Percentiles rank a stretch among this genome's conserved stretches.
Evolutionary conservation across 345 rosid genomes (phyloP).

Genomic region (Acer campestre): DNA sequence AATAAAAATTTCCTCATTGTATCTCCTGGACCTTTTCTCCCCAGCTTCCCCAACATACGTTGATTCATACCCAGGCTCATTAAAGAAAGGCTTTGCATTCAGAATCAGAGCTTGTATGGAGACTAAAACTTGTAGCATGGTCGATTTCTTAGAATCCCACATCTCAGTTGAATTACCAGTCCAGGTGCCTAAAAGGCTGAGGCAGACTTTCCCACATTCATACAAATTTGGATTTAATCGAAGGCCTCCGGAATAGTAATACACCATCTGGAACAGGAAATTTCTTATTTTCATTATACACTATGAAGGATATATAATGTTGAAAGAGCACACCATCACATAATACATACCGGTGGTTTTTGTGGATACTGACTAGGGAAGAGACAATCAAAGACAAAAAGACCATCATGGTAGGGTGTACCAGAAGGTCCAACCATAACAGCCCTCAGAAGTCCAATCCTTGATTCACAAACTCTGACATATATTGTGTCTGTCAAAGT

Average conservation of each 20-base stretch:
- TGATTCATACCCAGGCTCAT: constrained; percentile 59
- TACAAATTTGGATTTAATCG: constrained; percentile 62
- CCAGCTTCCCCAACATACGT: constrained; percentile 37
- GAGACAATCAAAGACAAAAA: constrained; percentile 62
- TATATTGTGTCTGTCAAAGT: constrained; percentile 43
- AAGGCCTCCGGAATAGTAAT: constrained; percentile 68
- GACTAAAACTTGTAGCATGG: constrained; percentile 69
- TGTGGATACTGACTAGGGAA: constrained; percentile 54
- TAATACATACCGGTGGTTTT: constrained; percentile 49
- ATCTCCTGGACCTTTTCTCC: constrained; percentile 33
- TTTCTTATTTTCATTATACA: constrained; percentile 8
- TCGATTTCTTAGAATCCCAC: constrained; percentile 57
- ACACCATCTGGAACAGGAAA: constrained; percentile 43
- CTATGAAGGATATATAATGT: neutral
- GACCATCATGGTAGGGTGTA: constrained; percentile 73
- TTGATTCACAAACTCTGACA: constrained; percentile 56
- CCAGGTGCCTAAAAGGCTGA: constrained; percentile 72
- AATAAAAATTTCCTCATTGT: constrained; percentile 46
- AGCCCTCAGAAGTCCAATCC: constrained; percentile 64
- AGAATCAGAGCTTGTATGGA: constrained; percentile 61
- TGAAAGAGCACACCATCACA: neutral
- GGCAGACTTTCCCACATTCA: constrained; percentile 66
- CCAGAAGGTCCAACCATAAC: constrained; percentile 57
- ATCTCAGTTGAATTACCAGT: constrained; percentile 45
- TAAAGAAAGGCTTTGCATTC: constrained; percentile 54